Evolutionary conservation across 306 rosid genomes (phyloP), one percentile per base, ranked within the genome.

Genomic region (Rubus idaeus): DNA sequence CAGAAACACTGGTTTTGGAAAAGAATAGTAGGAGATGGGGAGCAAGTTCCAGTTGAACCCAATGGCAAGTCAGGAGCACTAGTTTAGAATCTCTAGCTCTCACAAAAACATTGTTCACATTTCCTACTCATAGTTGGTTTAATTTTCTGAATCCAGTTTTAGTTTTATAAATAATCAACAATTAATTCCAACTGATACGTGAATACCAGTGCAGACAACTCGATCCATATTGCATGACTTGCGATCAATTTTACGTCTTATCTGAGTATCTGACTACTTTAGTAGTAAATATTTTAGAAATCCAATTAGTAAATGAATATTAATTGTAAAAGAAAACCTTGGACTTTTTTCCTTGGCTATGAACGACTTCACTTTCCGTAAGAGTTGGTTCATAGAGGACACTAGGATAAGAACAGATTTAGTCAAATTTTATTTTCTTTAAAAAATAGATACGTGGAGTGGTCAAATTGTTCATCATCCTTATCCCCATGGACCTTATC

Each of bases 1-100:
- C 87, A 96, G 80, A 88, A 74, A 16, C 99, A 93, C 65, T 89
- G 97, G 98, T 89, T 88, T 64, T 96, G 99, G 98, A 91, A 86
- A 84, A 83, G 79, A 10, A 8, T 83, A n/a, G 86, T 93, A 7
- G 68, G 71, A 79, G 78, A 81, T 6, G 84, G 66, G 46, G 84
- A 83, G 10, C 74, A 5, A 62, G 79, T 44, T 53, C 68, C 6
- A 61, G 78, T 50, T 46, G 68, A 21, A 82, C 16, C 72, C 23
- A 69, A 76, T 26, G 83, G 79, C 69, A 89, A 86, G 67, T 44
- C 84, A 45, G 70, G n/a, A 53, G 65, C 71, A 51, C 37, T 62
- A 23, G 70, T 70, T 70, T 86, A 81, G 60, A 78, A 44, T 60
- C 40, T 68, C 11, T 26, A 41, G 58, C 65, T n/a, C n/a, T n/a